A percentile compares a stretch with the other conserved stretches of the same genome.
Conservation (phyloP, 768 basidiomycete genomes). For the Leccinum truebloodii region DNA sequence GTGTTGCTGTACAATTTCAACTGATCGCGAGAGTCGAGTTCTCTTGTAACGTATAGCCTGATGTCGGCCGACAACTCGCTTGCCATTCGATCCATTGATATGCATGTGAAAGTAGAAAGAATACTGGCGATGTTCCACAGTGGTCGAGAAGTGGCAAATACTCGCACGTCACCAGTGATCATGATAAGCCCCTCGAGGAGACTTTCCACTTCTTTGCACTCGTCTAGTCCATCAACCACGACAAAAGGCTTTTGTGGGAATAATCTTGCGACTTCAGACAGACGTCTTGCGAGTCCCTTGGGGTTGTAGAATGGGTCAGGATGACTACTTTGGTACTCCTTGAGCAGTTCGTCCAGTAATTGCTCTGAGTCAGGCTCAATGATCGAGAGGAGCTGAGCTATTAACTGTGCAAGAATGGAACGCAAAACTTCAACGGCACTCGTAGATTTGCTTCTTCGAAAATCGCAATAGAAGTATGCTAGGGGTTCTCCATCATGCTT, state of each 20-base stretch:
- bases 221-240: too few species aligned
- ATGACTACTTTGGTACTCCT: background rate
- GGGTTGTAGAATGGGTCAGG: too few species aligned
- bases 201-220: constrained; percentile 2
- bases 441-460: constrained; percentile 8
- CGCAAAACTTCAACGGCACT: constrained; percentile 17
- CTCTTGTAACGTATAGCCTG: constrained; percentile 6
- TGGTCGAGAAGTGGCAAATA: constrained; percentile 15
- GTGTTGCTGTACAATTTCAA: background rate
- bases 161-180: background rate
- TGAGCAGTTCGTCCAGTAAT: constrained; percentile 6
- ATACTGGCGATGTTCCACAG: constrained; percentile 2
- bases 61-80: constrained; percentile 13
- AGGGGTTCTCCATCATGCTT: background rate
- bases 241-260: too few species aligned
- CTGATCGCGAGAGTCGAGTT: constrained; percentile 10
- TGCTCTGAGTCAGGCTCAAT: background rate
- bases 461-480: constrained; percentile 28
- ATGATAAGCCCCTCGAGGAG: constrained; percentile 13
- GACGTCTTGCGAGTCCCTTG: too few species aligned
- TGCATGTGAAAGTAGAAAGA: constrained; percentile 6
- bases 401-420: constrained; percentile 22
- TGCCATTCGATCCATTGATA: constrained; percentile 12
- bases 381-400: background rate
- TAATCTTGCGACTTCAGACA: too few species aligned